phyloP scores from a whole-genome alignment of 441 rosid species.

The Pelargonium cotyledonis region DNA sequence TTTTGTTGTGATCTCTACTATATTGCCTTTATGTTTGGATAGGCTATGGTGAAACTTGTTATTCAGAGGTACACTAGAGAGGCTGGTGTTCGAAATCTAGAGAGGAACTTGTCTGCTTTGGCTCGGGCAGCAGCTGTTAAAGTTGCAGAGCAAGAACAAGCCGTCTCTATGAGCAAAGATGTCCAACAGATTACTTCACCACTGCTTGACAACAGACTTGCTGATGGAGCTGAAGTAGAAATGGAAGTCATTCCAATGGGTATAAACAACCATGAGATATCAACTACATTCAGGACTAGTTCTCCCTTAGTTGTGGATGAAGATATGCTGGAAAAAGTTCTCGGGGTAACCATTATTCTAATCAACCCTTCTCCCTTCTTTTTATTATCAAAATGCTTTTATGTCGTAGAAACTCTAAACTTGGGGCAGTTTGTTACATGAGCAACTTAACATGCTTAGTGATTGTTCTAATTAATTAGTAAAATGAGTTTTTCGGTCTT shows the following conservation, averaged over 20 bases:
- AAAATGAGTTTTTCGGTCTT: too few species aligned
- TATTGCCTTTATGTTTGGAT: slow-evolving; percentile 16
- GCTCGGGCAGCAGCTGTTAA: slow-evolving; percentile 98
- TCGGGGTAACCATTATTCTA: slow-evolving; percentile 57
- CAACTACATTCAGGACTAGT: slow-evolving; percentile 56
- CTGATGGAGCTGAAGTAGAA: slow-evolving; percentile 92
- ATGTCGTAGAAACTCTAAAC: background rate
- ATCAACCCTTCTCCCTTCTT: background rate
- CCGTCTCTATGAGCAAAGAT: slow-evolving; percentile 66
- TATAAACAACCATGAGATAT: slow-evolving; percentile 68
- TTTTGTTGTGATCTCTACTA: background rate
- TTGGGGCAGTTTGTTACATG: background rate
- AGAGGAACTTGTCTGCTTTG: slow-evolving; percentile 87
- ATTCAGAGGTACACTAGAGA: slow-evolving; percentile 96
- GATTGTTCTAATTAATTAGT: too few species aligned
- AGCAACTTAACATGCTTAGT: background rate
- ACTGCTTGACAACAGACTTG: slow-evolving; percentile 72
- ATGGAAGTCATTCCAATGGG: slow-evolving; percentile 96
- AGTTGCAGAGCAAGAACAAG: slow-evolving; percentile 85
- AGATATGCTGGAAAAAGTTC: slow-evolving; percentile 79
- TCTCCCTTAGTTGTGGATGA: slow-evolving; percentile 81
- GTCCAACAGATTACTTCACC: slow-evolving; percentile 74
- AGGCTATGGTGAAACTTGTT: slow-evolving; percentile 81
- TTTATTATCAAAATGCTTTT: background rate
- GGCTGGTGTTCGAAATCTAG: slow-evolving; percentile 91